These are phyloP conservation scores for Cucumis sativus DNA, from an alignment of 306 rosid species.

Conservation along the genomic window DNA sequence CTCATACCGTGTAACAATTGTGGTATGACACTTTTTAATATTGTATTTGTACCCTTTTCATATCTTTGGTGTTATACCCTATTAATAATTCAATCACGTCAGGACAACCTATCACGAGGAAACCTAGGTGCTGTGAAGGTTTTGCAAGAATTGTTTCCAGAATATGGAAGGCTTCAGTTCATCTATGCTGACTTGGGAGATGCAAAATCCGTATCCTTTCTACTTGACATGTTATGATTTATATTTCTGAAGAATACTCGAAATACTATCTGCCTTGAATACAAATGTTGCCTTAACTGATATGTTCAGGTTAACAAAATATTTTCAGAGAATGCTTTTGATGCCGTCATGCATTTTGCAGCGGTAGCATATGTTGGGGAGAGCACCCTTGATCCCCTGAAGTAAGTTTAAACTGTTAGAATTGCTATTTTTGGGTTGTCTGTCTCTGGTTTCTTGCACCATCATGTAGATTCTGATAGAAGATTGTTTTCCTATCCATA, in stretches of 20 bases:
- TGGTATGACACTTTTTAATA: conserved; percentile 37
- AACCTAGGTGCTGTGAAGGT: conserved; percentile 84
- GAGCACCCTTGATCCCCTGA: conserved; percentile 86
- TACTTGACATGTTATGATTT: background rate
- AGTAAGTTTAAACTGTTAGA: conserved; percentile 39
- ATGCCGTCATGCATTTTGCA: conserved; percentile 99
- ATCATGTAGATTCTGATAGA: background rate
- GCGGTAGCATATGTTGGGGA: conserved; percentile 99
- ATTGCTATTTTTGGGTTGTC: background rate
- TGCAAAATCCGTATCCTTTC: conserved; percentile 61
- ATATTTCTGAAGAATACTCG: conserved; percentile 2
- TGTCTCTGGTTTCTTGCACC: background rate
- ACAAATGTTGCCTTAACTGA: conserved; percentile 41
- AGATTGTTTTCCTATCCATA: background rate
- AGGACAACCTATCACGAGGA: conserved; percentile 93
- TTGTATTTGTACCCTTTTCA: background rate
- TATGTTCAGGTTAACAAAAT: conserved; percentile 68
- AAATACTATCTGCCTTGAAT: background rate
- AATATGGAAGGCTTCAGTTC: conserved; percentile 92
- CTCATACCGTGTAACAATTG: conserved; percentile 78
- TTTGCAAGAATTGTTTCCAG: conserved; percentile 69
- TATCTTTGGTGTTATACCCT: background rate
- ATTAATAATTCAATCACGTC: conserved; percentile 13
- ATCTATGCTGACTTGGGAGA: conserved; percentile 91
- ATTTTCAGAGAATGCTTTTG: conserved; percentile 81